Base-by-base conservation (phyloP, 1,284 basidiomycete species). In the Ganoderma lucidum region DNA sequence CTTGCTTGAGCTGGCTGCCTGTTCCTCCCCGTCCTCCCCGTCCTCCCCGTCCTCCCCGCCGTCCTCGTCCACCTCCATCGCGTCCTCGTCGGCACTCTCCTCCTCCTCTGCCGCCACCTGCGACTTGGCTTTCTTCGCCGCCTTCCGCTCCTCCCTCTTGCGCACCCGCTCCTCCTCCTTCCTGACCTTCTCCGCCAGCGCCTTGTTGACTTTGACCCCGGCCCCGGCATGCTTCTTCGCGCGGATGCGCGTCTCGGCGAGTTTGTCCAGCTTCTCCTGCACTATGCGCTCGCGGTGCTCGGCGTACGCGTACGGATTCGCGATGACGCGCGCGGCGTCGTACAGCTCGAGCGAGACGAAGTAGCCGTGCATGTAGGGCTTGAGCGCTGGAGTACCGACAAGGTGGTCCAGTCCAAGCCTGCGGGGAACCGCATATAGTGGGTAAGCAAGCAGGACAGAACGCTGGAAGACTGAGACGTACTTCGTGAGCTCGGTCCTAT, bases 301-400 rank as follows among this genome's bases (percentile, higher is more conserved):
- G 63, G 91, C 92, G 79, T 99, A 99, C 4, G 93, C 96, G 78
- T 96, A 97, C 0, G 98, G 98, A 83, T 99, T 98, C 71, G 95
- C 93, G 75, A 99, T 96, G 75, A 98, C 88, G 44, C 97, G 91
- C 1, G 98, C 98, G 64, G 96, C 93, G 76, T 98, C 95, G 86
- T 99, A 99, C 8, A 99, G 88, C 77, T 96, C 94, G 80, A 99
- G 90, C 12, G 96, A 94, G 74, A 99, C 83, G 85, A 99, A 99
- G 89, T 97, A 99, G 62, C 98, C 98, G 81, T 99, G 98, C 97
- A 99, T 99, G 83, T 99, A 99, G 1, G 98, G 97, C 80, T 97
- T 97, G 85, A 99, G 93, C 17, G 95, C 90, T 14, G 96, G 91
- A 1, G 96, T 98, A 64, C 98, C 98, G 76, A 98, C 84, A 75